Base-by-base conservation (phyloP, 2,329 filamentous ascomycete genomes). In the Xylariomycetidae sp. region DNA sequence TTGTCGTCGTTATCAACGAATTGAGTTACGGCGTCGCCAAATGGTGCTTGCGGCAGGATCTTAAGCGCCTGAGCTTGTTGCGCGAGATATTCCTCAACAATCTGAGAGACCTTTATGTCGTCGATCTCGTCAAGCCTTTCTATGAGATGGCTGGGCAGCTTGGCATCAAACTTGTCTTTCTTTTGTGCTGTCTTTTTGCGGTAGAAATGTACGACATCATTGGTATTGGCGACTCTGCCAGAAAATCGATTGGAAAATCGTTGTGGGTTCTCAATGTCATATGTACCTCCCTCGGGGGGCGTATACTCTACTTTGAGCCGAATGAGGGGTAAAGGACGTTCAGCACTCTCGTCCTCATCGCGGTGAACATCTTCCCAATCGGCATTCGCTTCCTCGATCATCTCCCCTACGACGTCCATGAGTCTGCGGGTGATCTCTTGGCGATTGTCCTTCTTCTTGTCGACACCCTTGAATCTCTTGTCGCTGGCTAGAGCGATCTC, bases 1-100 rank as follows among this genome's bases (percentile, higher is more conserved):
- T 89, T 94, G 64, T 98, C 92, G 46, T 95, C 88, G 48, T 97
- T 97, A 56, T 89, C 82, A 16, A 98, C 88, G 50, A 92, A 98
- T 41, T 94, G 85, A 29, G 81, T 82, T 5, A 98, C 88, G 0
- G 92, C 92, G 52, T 97, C 89, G 12, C 88, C 85, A 52, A 98
- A 96, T 0, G 84, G 85, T 18, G 89, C 92, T 50, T 95, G 87
- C 0, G 92, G 92, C 0, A 98, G 71, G 30, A 98, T 92, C 37
- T 89, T 94, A 19, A 98, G 75, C 0, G 87, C 89, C 51, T 97
- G 89, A 0, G 86, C 85, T 51, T 97, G 88, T 0, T 85, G 85
- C 0, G 77, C 77, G 3, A 98, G 73, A 49, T 89, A 96, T 46
- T 97, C 88, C 31, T 83, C 76, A 0, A 98, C 90, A 0, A 98